These are phyloP conservation scores for Penicillium lagena DNA, from an alignment of 495 filamentous ascomycete genomes.

Conservation along the genomic window DNA sequence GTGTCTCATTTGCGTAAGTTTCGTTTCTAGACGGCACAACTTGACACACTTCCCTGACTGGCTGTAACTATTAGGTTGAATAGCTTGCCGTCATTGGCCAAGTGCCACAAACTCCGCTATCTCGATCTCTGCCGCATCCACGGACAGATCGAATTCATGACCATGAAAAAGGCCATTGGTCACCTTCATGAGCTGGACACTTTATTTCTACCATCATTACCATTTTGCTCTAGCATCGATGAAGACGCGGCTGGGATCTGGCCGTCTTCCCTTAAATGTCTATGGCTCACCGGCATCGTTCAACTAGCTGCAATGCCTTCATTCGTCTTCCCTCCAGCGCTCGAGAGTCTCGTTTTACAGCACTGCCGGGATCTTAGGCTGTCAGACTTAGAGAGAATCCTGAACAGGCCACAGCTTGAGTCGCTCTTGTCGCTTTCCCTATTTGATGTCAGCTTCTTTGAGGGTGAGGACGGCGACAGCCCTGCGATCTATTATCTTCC, in stretches of 20 bases:
- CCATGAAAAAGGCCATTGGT: conserved; percentile 47
- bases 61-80: conserved; percentile 33
- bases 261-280: conserved; percentile 18
- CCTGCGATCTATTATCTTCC: neutral
- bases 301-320: conserved; percentile 9
- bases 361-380: conserved; percentile 20
- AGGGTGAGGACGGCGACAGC: neutral
- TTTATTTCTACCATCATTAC: conserved; percentile 51
- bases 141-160: conserved; percentile 43
- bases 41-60: neutral
- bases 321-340: conserved; percentile 25
- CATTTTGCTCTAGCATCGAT: conserved; percentile 18
- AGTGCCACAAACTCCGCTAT: conserved; percentile 48
- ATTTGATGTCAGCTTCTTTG: too few species aligned
- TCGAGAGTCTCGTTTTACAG: conserved; percentile 17
- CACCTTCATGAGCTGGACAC: conserved; percentile 41
- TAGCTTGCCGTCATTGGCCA: conserved; percentile 56
- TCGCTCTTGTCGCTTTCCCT: neutral
- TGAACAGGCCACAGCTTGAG: conserved; percentile 5
- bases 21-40: neutral
- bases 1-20: conserved; percentile 53
- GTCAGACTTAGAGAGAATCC: neutral
- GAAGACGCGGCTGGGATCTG: conserved; percentile 8
- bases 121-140: conserved; percentile 56
- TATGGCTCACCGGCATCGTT: conserved; percentile 25